Evolutionary conservation across 768 basidiomycete genomes (phyloP).

Genomic region (Lentinula sp.): DNA sequence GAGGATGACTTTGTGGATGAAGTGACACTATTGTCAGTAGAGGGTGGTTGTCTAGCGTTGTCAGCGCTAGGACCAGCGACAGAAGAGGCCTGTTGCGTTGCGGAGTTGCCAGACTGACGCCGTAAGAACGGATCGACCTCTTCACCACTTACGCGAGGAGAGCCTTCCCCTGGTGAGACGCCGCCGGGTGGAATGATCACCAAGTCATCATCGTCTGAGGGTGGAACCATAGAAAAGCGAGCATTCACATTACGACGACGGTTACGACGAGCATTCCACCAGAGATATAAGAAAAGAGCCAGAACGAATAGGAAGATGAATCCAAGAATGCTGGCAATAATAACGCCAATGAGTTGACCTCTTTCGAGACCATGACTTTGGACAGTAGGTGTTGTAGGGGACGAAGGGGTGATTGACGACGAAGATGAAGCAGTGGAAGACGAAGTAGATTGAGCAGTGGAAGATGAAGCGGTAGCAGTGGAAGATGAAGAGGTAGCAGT

Average conservation of each 20-base stretch:
- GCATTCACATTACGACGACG: constrained; percentile 15
- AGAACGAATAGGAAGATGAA: constrained; percentile 52
- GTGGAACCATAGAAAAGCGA: constrained; percentile 24
- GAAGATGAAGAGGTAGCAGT: constrained; percentile 24
- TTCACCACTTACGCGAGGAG: constrained; percentile 64
- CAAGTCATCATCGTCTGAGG: constrained; percentile 28
- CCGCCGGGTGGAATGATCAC: constrained; percentile 31
- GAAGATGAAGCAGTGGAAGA: constrained; percentile 21
- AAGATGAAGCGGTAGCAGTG: constrained; percentile 21
- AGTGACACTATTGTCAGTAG: constrained; percentile 30
- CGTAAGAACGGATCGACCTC: constrained; percentile 63
- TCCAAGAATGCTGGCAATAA: constrained; percentile 56
- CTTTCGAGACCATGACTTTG: constrained; percentile 21
- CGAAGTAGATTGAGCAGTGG: constrained; percentile 20
- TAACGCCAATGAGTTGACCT: constrained; percentile 47
- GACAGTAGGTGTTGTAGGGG: constrained; percentile 15
- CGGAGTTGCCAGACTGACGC: constrained; percentile 15
- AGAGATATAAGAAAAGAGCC: constrained; percentile 38
- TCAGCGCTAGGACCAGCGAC: constrained; percentile 24
- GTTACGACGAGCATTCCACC: constrained; percentile 42
- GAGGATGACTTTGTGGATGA: constrained; percentile 29
- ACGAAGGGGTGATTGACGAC: constrained; percentile 18
- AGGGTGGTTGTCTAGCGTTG: constrained; percentile 31
- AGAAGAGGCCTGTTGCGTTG: neutral
- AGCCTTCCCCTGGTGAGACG: constrained; percentile 53